phyloP scores from a whole-genome alignment of 2,329 filamentous ascomycete species.

The Fusarium sacchari region DNA sequence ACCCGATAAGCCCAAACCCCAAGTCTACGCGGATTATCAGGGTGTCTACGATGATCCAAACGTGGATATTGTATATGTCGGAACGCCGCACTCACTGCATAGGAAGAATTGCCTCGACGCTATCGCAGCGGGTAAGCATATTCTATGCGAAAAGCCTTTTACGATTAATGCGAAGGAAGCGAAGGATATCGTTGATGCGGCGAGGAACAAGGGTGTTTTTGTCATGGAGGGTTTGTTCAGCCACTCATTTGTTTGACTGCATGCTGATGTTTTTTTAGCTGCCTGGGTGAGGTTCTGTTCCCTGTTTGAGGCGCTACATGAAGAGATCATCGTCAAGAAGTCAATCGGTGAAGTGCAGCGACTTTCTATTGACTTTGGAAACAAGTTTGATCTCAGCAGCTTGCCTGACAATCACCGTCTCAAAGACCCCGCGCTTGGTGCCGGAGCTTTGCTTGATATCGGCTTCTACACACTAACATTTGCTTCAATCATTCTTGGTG shows the following conservation, averaged over 20 bases:
- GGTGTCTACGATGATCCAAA: constrained; percentile 53
- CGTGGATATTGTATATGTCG: constrained; percentile 58
- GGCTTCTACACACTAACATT: constrained; percentile 11
- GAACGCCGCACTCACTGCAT: constrained; percentile 57
- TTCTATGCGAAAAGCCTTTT: constrained; percentile 59
- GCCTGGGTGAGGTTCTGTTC: constrained; percentile 24
- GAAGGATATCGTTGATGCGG: constrained; percentile 6
- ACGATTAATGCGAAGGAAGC: constrained; percentile 34
- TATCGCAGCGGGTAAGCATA: constrained; percentile 55
- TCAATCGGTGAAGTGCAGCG: constrained; percentile 22
- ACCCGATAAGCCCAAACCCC: neutral
- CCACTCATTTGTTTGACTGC: accelerated
- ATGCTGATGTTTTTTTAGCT: neutral
- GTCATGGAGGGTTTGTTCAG: constrained; percentile 15
- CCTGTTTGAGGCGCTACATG: constrained; percentile 7
- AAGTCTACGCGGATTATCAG: constrained; percentile 39
- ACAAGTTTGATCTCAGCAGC: neutral
- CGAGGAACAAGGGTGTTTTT: constrained; percentile 7
- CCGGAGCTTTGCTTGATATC: constrained; percentile 15
- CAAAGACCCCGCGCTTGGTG: constrained; percentile 19
- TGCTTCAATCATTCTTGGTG: constrained; percentile 16
- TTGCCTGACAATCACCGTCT: constrained; percentile 10
- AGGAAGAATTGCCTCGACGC: constrained; percentile 55
- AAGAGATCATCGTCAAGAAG: constrained; percentile 18
- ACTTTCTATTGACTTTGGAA: constrained; percentile 16